Evolutionary conservation across 2,329 filamentous ascomycete genomes (phyloP).

Genomic region (Xylariaceae sp.): DNA sequence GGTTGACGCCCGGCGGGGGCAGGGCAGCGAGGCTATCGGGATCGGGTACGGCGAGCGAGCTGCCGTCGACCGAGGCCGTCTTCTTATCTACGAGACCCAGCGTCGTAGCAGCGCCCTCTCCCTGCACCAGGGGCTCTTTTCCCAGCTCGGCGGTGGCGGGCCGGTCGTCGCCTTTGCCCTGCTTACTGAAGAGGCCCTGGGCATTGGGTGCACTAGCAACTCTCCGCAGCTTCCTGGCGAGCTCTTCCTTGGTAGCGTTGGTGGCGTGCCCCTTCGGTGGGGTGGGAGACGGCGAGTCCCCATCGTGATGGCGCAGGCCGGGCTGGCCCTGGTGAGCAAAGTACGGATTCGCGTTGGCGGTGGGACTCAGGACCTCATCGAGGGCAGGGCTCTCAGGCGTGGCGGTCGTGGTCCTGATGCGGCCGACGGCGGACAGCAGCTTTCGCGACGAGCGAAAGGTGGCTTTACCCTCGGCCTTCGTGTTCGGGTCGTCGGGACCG

Average conservation of each 20-base stretch:
- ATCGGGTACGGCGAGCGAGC: conserved; percentile 33
- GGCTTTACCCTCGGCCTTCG: conserved; percentile 55
- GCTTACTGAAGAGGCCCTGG: conserved; percentile 73
- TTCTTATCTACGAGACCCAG: conserved; percentile 41
- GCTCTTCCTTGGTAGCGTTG: conserved; percentile 80
- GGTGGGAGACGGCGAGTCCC: conserved; percentile 59
- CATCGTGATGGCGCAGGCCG: conserved; percentile 87
- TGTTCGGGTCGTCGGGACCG: conserved; percentile 15
- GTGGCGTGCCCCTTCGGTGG: conserved; percentile 54
- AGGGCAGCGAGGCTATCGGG: conserved; percentile 52
- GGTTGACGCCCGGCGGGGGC: conserved; percentile 58
- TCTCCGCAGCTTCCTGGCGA: conserved; percentile 84
- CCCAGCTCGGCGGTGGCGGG: conserved; percentile 80
- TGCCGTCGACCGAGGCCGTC: conserved; percentile 29
- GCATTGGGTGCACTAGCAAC: conserved; percentile 96
- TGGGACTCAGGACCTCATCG: conserved; percentile 84
- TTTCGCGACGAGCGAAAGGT: conserved; percentile 80
- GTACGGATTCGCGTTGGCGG: conserved; percentile 91
- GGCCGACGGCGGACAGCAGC: conserved; percentile 75
- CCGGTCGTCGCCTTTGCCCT: conserved; percentile 52
- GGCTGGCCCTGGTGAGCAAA: conserved; percentile 95
- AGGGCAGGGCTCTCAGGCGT: conserved; percentile 88
- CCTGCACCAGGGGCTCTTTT: conserved; percentile 66
- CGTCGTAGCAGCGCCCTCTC: conserved; percentile 40
- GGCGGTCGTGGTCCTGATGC: conserved; percentile 82